phyloP scores from a whole-genome alignment of 2,329 filamentous ascomycete genomes.

The Chrysoporthe austroafricana region DNA sequence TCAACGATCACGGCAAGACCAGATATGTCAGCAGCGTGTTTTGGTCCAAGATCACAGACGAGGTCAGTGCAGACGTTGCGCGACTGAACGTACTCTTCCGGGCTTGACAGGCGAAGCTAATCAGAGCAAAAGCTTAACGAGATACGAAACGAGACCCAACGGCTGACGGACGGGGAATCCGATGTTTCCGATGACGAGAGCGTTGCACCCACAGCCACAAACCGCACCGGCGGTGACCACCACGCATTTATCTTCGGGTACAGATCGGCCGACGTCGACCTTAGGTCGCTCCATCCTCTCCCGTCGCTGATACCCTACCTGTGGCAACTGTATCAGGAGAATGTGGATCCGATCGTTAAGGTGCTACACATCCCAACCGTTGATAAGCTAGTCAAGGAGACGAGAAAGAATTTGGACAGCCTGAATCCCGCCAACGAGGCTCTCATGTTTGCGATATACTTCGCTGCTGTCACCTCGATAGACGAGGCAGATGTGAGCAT shows the following conservation, averaged over 20 bases:
- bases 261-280: slow-evolving; percentile 69
- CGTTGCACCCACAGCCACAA: slow-evolving; percentile 49
- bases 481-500: slow-evolving; percentile 59
- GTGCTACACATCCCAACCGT: slow-evolving; percentile 72
- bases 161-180: slow-evolving; percentile 56
- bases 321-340: slow-evolving; percentile 73
- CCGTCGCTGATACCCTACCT: slow-evolving; percentile 68
- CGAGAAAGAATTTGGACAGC: slow-evolving; percentile 61
- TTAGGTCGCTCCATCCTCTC: slow-evolving; percentile 66
- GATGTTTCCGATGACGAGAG: slow-evolving; percentile 62
- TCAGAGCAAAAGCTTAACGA: slow-evolving; percentile 43
- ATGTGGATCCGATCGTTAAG: slow-evolving; percentile 74
- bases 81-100: neutral
- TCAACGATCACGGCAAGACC: slow-evolving; percentile 69
- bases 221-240: slow-evolving; percentile 53
- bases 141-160: slow-evolving; percentile 54
- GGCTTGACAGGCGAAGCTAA: slow-evolving; percentile 9
- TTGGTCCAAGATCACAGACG: slow-evolving; percentile 76
- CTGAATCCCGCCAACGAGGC: slow-evolving; percentile 62
- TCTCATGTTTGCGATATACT: slow-evolving; percentile 67
- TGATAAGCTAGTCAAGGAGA: slow-evolving; percentile 63
- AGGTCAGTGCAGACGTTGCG: slow-evolving; percentile 50
- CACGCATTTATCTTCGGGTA: slow-evolving; percentile 76
- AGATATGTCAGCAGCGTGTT: slow-evolving; percentile 78
- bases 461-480: slow-evolving; percentile 60